A percentile compares a stretch with the other conserved stretches of the same genome.
Conservation (phyloP, 2,329 filamentous ascomycete species). For the Diaporthe aspalathi region DNA sequence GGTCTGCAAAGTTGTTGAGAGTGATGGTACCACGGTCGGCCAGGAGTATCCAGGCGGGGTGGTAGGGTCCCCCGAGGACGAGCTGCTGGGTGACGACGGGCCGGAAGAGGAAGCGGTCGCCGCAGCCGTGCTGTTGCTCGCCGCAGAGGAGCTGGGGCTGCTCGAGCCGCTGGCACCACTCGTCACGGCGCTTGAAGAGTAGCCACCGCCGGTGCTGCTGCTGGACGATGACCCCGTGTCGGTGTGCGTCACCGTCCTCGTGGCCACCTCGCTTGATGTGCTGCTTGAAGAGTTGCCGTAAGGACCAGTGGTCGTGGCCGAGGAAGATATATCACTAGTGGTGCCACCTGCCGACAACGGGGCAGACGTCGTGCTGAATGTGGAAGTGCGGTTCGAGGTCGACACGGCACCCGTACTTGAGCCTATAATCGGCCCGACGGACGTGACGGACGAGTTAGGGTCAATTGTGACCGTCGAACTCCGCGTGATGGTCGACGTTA, state of each 20-base stretch:
- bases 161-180: not conserved
- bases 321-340: constrained; percentile 1
- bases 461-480: constrained; percentile 10
- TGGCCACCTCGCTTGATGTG: constrained; percentile 3
- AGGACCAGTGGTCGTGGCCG: not conserved
- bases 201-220: not conserved
- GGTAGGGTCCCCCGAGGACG: not conserved
- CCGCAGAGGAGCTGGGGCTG: constrained; percentile 12
- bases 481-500: constrained; percentile 24
- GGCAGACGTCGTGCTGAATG: constrained; percentile 9
- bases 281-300: constrained; percentile 4
- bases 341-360: constrained; percentile 2
- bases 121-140: constrained; percentile 21
- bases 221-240: not conserved
- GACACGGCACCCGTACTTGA: constrained; percentile 1
- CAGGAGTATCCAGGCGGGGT: constrained; percentile 14
- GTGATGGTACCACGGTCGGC: constrained; percentile 14
- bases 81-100: not conserved
- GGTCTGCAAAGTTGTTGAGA: constrained; percentile 32
- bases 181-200: constrained; percentile 1
- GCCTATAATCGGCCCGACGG: not conserved
- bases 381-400: not conserved
- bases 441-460: constrained; percentile 8
- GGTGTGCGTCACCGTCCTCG: constrained; percentile 10
- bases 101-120: constrained; percentile 2